Evolutionary conservation across 176 grass and related monocot species (phyloP).

Genomic region (Rhynchospora pubera): DNA sequence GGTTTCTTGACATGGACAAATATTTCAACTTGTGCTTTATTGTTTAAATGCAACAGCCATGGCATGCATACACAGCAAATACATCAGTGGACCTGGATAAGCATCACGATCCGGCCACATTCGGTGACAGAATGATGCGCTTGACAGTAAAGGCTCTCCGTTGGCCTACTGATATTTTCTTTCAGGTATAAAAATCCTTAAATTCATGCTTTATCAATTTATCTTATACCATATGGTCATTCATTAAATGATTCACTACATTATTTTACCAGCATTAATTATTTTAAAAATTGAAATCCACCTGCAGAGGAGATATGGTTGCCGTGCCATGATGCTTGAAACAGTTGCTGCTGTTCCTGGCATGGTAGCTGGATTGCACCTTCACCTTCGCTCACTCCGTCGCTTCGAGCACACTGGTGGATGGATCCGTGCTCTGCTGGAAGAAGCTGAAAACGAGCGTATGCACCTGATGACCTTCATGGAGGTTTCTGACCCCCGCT

Average conservation of each 20-base stretch:
- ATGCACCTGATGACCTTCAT: conserved; percentile 59
- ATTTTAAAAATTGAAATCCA: neutral
- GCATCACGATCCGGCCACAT: conserved; percentile 52
- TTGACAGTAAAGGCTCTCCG: conserved; percentile 65
- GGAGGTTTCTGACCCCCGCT: conserved; percentile 21
- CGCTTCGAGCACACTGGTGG: conserved; percentile 72
- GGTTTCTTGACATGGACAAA: neutral
- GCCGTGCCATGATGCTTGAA: conserved; percentile 78
- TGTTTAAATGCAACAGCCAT: conserved; percentile 34
- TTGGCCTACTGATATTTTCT: conserved; percentile 67
- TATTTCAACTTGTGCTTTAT: neutral
- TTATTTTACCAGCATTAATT: neutral
- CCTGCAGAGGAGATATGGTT: conserved; percentile 63
- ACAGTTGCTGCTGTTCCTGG: conserved; percentile 79
- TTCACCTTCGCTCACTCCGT: conserved; percentile 69
- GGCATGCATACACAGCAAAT: conserved; percentile 62
- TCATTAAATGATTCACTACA: no score
- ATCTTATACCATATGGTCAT: neutral
- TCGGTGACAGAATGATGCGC: conserved; percentile 63
- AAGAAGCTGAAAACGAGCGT: conserved; percentile 77
- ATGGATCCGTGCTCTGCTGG: conserved; percentile 58
- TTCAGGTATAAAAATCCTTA: conserved; percentile 34
- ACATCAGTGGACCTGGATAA: conserved; percentile 53
- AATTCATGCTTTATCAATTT: neutral
- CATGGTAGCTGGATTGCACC: conserved; percentile 70